phyloP scores from a whole-genome alignment of 2,329 filamentous ascomycete genomes.

The Allantophomopsis cytisporea region DNA sequence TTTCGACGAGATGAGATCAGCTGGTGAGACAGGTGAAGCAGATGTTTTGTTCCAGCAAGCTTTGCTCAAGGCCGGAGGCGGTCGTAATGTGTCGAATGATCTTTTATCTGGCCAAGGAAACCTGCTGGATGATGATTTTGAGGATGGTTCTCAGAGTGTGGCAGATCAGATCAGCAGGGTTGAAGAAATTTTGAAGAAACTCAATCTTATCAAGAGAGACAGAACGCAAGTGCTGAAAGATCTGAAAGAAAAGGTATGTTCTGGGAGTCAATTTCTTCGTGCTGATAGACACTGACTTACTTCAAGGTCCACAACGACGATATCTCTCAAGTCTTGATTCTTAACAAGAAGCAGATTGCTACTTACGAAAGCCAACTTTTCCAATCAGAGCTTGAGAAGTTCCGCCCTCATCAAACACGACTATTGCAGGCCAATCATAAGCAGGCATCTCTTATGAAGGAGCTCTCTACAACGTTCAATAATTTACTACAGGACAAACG shows the following conservation, averaged over 20 bases:
- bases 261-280: neutral
- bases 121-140: constrained; percentile 84
- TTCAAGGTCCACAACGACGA: constrained; percentile 83
- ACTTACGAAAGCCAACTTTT: constrained; percentile 90
- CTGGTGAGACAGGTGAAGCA: constrained; percentile 73
- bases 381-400: constrained; percentile 94
- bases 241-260: constrained; percentile 81
- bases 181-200: constrained; percentile 79
- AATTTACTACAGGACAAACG: constrained; percentile 85
- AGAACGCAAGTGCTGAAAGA: constrained; percentile 87
- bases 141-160: constrained; percentile 66
- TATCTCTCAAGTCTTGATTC: constrained; percentile 90
- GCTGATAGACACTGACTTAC: constrained; percentile 1
- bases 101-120: constrained; percentile 48
- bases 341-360: constrained; percentile 94
- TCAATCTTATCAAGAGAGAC: constrained; percentile 87
- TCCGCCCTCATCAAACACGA: constrained; percentile 81
- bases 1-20: constrained; percentile 89
- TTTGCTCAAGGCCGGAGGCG: constrained; percentile 60
- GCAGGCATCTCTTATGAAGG: constrained; percentile 87
- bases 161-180: constrained; percentile 80
- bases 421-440: constrained; percentile 91
- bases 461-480: constrained; percentile 78
- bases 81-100: constrained; percentile 36
- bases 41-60: constrained; percentile 83